Evolutionary conservation across 306 rosid species (phyloP).

Genomic region (Castanopsis chinensis): DNA sequence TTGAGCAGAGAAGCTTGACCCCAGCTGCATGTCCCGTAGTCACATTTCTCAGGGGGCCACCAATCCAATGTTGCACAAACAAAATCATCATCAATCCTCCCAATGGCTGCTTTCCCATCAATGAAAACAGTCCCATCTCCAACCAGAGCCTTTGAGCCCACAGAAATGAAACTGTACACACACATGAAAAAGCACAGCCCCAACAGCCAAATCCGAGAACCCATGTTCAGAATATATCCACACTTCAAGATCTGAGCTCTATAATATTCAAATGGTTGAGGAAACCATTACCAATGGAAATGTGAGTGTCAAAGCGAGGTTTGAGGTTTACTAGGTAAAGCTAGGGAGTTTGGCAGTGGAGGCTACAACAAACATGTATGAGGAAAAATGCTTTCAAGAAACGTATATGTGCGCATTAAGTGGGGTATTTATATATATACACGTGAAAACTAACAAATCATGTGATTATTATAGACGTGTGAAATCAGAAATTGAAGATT

Average conservation of each 20-base stretch:
- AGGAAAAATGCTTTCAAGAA: no score
- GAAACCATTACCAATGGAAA: no score
- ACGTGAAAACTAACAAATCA: no score
- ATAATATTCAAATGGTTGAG: no score
- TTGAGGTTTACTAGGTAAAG: no score
- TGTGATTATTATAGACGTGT: no score
- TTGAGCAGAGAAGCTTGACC: constrained; percentile 80
- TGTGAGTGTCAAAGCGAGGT: no score
- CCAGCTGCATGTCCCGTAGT: constrained; percentile 89
- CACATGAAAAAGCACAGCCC: constrained; percentile 47
- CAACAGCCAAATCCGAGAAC: constrained; percentile 43
- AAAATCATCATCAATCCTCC: constrained; percentile 71
- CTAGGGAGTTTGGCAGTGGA: no score
- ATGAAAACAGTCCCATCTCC: constrained; percentile 36
- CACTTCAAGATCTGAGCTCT: constrained; percentile 37
- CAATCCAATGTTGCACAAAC: constrained; percentile 93
- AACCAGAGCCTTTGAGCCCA: constrained; percentile 24
- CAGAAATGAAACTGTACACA: constrained; percentile 27
- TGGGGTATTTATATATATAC: no score
- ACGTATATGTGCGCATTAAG: no score
- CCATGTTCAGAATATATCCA: constrained; percentile 46
- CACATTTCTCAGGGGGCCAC: constrained; percentile 99
- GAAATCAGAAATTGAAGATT: no score
- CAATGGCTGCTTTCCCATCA: constrained; percentile 58
- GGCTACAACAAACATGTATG: no score